Base-by-base conservation (phyloP, 345 rosid species). In the Murraya paniculata region DNA sequence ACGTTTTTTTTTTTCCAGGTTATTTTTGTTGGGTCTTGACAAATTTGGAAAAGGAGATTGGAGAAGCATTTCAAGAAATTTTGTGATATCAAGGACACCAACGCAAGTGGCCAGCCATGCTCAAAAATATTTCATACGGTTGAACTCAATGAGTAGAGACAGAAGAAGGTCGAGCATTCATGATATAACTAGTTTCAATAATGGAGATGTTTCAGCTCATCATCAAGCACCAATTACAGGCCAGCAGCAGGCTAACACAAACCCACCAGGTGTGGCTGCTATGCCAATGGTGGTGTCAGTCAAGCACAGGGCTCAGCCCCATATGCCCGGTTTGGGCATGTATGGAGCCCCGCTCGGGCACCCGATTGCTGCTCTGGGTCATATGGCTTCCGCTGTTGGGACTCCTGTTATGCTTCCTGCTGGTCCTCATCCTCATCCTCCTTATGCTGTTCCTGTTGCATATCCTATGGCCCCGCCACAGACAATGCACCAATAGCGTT, bases 31-130 rank as follows among this genome's bases (percentile, higher is more conserved):
- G 58, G 98, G 98, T 72, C 86, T 95, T 58, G 97, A 91, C 79
- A 95, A 95, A 72, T 95, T 90, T 66, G 98, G 98, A 64, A 95
- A 95, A 88, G 98, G 98, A 68, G 98, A 95, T 81, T 95, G 98
- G 98, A 91, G 98, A 79, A 95, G 97, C 93, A 95, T 95, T 77
- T 91, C 98, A 13, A 89, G 98, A 75, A 93, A 91, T 84, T 93
- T 87, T 73, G 98, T 94, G 30, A 86, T 90, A 68, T 90, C 98
- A 71, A 90, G 98, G 78, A 94, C 98, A 2, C 98, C 98, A 0
- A 93, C 98, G 7, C 98, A 94, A 82, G 98, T 94, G 27, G 98
- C 98, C 2, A 94, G 98, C 35, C 98, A 94, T 87, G 98, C 98
- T 48, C 98, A 94, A 16, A 94, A 94, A 73, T 94, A 94, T 85